A percentile compares a stretch with the other conserved stretches of the same genome.
These are phyloP conservation scores for Apium graveolens DNA, from an alignment of 129 eudicot species.

Conservation along the genomic window DNA sequence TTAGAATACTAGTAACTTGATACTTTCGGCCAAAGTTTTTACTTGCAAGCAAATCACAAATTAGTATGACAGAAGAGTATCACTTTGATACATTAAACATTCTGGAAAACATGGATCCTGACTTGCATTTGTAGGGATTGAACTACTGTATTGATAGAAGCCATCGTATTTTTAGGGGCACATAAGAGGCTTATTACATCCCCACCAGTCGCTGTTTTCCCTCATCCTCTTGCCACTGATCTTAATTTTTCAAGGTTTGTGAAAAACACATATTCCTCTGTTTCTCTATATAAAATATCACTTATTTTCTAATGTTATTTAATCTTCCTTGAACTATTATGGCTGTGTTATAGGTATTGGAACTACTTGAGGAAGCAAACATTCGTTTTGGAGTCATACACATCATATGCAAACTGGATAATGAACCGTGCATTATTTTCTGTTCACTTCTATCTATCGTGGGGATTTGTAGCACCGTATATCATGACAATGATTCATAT, in stretches of 20 bases:
- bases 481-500: constrained; percentile 71
- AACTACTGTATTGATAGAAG: constrained; percentile 4
- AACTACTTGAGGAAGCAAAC: constrained; percentile 97
- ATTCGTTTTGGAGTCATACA: constrained; percentile 86
- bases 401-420: constrained; percentile 63
- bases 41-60: background rate
- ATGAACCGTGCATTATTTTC: constrained; percentile 92
- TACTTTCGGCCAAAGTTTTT: background rate
- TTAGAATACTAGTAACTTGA: background rate
- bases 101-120: background rate
- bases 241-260: constrained; percentile 75
- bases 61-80: background rate
- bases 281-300: background rate
- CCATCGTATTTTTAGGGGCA: constrained; percentile 46
- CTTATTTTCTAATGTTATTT: constrained; percentile 3
- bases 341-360: constrained; percentile 63
- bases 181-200: constrained; percentile 87
- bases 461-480: constrained; percentile 94
- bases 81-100: background rate
- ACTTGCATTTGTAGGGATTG: constrained; percentile 8
- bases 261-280: background rate
- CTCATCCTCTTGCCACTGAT: constrained; percentile 97
- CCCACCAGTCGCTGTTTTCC: constrained; percentile 98
- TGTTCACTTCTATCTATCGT: constrained; percentile 78
- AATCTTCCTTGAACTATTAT: background rate